Base-by-base conservation (phyloP, 768 basidiomycete species). In the Dendrothele bispora region DNA sequence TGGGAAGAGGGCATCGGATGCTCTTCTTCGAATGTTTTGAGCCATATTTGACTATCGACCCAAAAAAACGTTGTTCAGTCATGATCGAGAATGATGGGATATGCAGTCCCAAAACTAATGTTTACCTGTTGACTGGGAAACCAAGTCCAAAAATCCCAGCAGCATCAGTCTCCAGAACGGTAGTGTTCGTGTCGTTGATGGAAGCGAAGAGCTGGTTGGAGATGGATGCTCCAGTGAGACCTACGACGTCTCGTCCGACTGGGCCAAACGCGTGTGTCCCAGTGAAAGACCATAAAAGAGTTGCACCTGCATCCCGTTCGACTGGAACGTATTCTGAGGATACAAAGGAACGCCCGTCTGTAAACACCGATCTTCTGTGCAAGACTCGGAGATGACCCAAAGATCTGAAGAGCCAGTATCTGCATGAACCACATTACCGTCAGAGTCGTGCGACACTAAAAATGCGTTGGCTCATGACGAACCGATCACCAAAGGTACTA, bases 331-430 rank as follows among this genome's bases (percentile, higher is more conserved):
- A 7, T 67, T 47, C 55, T 77, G 77, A 1, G n/a, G 56, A 53
- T 8, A 62, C 17, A 43, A 32, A 27, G 21, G 39, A 20, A 22
- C 7, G n/a, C 20, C 39, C 11, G 11, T 32, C 2, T 18, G 20
- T 14, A 14, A 10, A 26, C 22, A 22, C 8, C 3, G 17, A 15
- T 26, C 18, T 18, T 15, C 25, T 12, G 14, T 64, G 59, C 84
- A 89, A 0, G 73, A 65, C 41, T 81, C 74, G 0, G 85, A 85
- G 22, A 83, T 63, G 8, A 85, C 74, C 88, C 88, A 91, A 5
- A 89, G 61, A 57, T 91, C 88, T 4, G 88, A 82, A 2, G 88
- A 90, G 36, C 88, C 88, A 2, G 86, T 88, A 53, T 90, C 88
- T 86, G 40, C 10, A 1, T 2, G 5, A 34, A 12, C 24, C 17